Percentiles rank a stretch among this genome's conserved stretches.
These are phyloP conservation scores for Chaetomium tenue DNA, from an alignment of 495 filamentous ascomycete genomes.

Conservation along the genomic window DNA sequence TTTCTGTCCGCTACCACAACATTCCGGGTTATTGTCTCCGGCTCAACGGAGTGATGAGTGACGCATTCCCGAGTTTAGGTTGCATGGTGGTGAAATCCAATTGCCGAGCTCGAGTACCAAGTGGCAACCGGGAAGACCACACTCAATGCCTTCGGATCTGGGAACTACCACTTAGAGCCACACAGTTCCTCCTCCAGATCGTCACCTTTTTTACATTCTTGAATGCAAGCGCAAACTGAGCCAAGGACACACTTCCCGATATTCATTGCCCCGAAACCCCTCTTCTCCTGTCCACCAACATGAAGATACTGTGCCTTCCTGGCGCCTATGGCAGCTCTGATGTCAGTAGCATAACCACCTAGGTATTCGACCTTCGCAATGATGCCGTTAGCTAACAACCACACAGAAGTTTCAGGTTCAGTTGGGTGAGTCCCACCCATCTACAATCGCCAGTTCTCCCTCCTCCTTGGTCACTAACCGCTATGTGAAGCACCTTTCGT, in stretches of 20 bases:
- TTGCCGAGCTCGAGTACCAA: constrained; percentile 1
- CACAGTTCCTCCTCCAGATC: not conserved
- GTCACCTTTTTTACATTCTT: not conserved
- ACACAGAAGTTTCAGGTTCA: constrained; percentile 54
- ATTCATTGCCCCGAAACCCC: not conserved
- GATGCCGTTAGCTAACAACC: constrained; percentile 24
- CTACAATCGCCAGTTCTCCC: not conserved
- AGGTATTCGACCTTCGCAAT: constrained; percentile 6
- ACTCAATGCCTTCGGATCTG: not conserved
- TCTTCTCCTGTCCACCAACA: constrained; percentile 21
- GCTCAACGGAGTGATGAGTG: not conserved
- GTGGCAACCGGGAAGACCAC: not conserved
- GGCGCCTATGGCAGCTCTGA: constrained; percentile 54
- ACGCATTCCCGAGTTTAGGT: not conserved
- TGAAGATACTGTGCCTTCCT: constrained; percentile 47
- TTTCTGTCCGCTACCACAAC: not conserved
- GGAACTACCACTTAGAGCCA: not conserved
- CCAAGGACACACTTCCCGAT: not conserved
- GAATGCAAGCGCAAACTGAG: not conserved
- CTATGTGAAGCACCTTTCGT: constrained; percentile 44
- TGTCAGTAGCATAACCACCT: constrained; percentile 36
- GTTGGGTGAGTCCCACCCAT: constrained; percentile 37
- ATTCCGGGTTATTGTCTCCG: not conserved
- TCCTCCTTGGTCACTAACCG: not conserved
- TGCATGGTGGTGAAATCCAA: not conserved